phyloP scores from a whole-genome alignment of 1,284 basidiomycete genomes.

The Exobasidium cylindrosporum region DNA sequence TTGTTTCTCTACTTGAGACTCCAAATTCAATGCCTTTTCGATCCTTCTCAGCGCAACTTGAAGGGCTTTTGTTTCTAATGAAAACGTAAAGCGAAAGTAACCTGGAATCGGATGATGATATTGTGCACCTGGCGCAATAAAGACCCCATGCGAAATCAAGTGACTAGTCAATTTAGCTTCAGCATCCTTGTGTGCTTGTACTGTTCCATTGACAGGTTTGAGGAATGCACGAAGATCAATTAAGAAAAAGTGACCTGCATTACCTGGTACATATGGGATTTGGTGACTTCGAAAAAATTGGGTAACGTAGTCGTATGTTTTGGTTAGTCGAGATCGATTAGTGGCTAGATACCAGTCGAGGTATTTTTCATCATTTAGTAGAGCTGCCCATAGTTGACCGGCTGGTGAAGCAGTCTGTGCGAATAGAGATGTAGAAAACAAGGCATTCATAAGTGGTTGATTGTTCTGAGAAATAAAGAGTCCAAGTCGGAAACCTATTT shows the following conservation, averaged over 20 bases:
- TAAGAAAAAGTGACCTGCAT: constrained; percentile 38
- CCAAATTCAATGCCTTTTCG: constrained; percentile 26
- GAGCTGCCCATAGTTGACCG: constrained; percentile 23
- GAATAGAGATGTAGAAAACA: constrained; percentile 17
- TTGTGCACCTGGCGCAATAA: constrained; percentile 32
- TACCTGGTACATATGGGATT: constrained; percentile 27
- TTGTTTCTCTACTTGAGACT: constrained; percentile 12
- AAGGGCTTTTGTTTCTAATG: constrained; percentile 26
- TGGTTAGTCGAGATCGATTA: constrained; percentile 25
- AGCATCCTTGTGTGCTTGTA: background rate
- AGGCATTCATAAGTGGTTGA: background rate
- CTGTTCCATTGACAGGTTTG: background rate
- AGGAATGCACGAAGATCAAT: constrained; percentile 21
- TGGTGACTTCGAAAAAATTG: constrained; percentile 21
- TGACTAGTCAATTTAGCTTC: constrained; percentile 14
- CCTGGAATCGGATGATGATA: constrained; percentile 38
- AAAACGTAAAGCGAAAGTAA: constrained; percentile 40
- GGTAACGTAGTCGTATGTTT: constrained; percentile 24
- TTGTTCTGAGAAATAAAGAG: constrained; percentile 40
- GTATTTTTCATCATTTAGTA: constrained; percentile 27
- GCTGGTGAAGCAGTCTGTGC: constrained; percentile 28
- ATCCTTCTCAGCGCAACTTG: constrained; percentile 24
- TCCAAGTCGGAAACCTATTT: constrained; percentile 33
- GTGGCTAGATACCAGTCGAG: constrained; percentile 35
- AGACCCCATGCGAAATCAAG: constrained; percentile 26